Conservation (phyloP, 345 rosid genomes). For the Salix udensis region DNA sequence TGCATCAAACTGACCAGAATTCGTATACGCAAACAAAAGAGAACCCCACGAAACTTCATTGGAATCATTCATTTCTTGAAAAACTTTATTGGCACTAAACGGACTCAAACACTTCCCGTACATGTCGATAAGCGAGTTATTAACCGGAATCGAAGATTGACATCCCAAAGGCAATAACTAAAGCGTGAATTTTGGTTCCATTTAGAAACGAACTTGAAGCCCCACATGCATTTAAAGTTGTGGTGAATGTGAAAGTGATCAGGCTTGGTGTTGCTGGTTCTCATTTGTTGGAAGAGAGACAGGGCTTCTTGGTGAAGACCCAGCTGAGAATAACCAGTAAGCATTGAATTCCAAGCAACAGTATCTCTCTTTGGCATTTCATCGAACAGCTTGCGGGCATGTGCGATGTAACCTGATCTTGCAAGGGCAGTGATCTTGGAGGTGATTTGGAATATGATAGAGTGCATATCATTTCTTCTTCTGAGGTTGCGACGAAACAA, state of each 20-base stretch:
- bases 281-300: slow-evolving; percentile 45
- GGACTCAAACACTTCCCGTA: slow-evolving; percentile 67
- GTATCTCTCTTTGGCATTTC: slow-evolving; percentile 53
- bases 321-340: slow-evolving; percentile 56
- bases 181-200: slow-evolving; percentile 51
- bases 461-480: slow-evolving; percentile 10
- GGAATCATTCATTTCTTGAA: slow-evolving; percentile 39
- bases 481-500: background rate
- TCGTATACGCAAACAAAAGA: slow-evolving; percentile 59
- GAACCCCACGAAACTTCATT: slow-evolving; percentile 91
- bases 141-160: slow-evolving; percentile 42
- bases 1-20: slow-evolving; percentile 31
- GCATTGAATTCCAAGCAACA: slow-evolving; percentile 74
- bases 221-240: slow-evolving; percentile 53
- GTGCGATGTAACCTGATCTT: slow-evolving; percentile 38
- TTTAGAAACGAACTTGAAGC: slow-evolving; percentile 33
- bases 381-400: slow-evolving; percentile 70
- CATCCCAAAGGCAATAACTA: slow-evolving; percentile 43
- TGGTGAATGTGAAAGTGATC: slow-evolving; percentile 66
- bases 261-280: slow-evolving; percentile 31
- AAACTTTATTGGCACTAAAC: slow-evolving; percentile 47
- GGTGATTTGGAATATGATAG: slow-evolving; percentile 37
- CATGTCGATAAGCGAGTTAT: slow-evolving; percentile 67
- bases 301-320: slow-evolving; percentile 53
- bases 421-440: slow-evolving; percentile 41